These are phyloP conservation scores for Pseudogymnoascus sp. DNA, from an alignment of 2,329 filamentous ascomycete species.

Conservation along the genomic window DNA sequence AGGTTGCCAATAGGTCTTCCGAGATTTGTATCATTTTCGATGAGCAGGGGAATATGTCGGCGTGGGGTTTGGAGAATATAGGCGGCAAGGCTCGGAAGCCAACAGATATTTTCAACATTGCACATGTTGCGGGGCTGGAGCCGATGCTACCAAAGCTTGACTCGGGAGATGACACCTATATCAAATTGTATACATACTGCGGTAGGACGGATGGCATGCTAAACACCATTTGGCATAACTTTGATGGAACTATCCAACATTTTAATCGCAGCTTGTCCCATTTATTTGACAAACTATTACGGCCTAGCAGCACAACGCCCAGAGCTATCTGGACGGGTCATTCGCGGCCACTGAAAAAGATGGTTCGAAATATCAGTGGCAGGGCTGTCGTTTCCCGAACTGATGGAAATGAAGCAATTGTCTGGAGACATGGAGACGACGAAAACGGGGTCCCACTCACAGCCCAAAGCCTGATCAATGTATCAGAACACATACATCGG, in stretches of 20 bases:
- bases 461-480: constrained; percentile 60
- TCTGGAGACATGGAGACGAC: constrained; percentile 65
- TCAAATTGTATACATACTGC: constrained; percentile 67
- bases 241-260: constrained; percentile 77
- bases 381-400: constrained; percentile 75
- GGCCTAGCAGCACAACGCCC: constrained; percentile 49
- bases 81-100: constrained; percentile 59
- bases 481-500: constrained; percentile 65
- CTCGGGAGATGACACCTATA: constrained; percentile 35
- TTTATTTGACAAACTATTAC: constrained; percentile 65
- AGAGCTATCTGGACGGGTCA: constrained; percentile 77
- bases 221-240: constrained; percentile 70
- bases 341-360: constrained; percentile 70
- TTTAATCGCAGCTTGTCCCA: constrained; percentile 71
- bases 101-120: constrained; percentile 74
- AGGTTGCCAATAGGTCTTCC: constrained; percentile 74
- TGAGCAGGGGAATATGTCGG: constrained; percentile 76
- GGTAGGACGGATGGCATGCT: constrained; percentile 56
- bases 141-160: constrained; percentile 32
- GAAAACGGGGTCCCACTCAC: constrained; percentile 47
- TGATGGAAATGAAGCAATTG: constrained; percentile 65
- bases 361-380: constrained; percentile 77
- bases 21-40: constrained; percentile 85
- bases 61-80: constrained; percentile 86
- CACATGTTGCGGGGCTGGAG: constrained; percentile 58